Evolutionary conservation across 1,284 basidiomycete species (phyloP).

Genomic region (Sutorius eximius): DNA sequence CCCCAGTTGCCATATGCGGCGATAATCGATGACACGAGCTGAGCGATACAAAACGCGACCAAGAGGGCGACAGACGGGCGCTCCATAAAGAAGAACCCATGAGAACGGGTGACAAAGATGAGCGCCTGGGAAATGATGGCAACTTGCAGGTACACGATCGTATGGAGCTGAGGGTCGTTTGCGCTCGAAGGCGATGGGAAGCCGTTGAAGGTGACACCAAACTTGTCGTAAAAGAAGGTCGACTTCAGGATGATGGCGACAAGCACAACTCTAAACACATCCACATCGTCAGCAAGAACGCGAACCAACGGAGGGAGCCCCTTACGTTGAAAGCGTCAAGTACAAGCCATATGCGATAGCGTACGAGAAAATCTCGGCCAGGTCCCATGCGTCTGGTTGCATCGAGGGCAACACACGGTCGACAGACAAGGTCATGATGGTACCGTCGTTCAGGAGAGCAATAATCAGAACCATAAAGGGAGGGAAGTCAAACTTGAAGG

Average conservation of each 20-base stretch:
- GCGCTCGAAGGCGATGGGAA: slow-evolving; percentile 43
- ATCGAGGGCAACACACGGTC: slow-evolving; percentile 94
- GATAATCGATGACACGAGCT: slow-evolving; percentile 93
- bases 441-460: slow-evolving; percentile 95
- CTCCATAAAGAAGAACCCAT: slow-evolving; percentile 98
- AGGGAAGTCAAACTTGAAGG: slow-evolving; percentile 97
- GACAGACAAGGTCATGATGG: slow-evolving; percentile 98
- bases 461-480: slow-evolving; percentile 99
- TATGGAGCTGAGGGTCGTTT: slow-evolving; percentile 80
- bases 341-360: slow-evolving; percentile 95
- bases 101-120: slow-evolving; percentile 96
- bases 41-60: slow-evolving; percentile 88
- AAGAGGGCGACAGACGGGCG: slow-evolving; percentile 89
- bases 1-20: slow-evolving; percentile 91
- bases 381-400: slow-evolving; percentile 93
- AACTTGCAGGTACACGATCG: slow-evolving; percentile 86
- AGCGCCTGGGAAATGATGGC: slow-evolving; percentile 98
- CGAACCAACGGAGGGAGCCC: slow-evolving; percentile 11
- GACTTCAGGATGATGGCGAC: slow-evolving; percentile 87
- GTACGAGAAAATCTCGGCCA: slow-evolving; percentile 94
- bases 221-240: slow-evolving; percentile 86
- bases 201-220: slow-evolving; percentile 66
- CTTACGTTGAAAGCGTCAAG: slow-evolving; percentile 86
- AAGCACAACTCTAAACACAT: slow-evolving; percentile 60
- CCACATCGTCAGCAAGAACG: slow-evolving; percentile 21